phyloP scores from a whole-genome alignment of 352 stramenopile genomes.

The Halophytophthora batemanensis region DNA sequence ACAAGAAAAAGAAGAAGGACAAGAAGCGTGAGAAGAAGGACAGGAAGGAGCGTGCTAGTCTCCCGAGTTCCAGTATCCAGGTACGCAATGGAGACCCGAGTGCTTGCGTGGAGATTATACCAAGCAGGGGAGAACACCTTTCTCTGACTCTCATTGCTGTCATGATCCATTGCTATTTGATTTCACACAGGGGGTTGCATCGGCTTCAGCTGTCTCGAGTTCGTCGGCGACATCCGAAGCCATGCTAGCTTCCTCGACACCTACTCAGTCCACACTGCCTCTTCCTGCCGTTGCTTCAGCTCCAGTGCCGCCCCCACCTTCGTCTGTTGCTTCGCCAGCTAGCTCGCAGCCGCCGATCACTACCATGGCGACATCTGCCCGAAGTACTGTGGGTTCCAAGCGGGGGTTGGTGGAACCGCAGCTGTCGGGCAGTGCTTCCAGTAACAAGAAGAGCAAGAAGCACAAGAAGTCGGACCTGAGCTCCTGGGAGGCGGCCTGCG shows the following conservation, averaged over 20 bases:
- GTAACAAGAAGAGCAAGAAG: slow-evolving; percentile 63
- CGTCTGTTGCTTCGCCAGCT: neutral
- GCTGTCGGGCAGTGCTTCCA: slow-evolving; percentile 19
- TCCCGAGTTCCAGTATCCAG: slow-evolving; percentile 16
- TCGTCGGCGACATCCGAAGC: neutral
- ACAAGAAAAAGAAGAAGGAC: slow-evolving; percentile 64
- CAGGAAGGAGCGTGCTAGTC: slow-evolving; percentile 46
- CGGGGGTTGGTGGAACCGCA: slow-evolving; percentile 26
- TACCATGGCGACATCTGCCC: slow-evolving; percentile 1
- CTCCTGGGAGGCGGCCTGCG: slow-evolving; percentile 63
- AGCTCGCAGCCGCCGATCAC: slow-evolving; percentile 6
- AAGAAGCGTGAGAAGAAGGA: slow-evolving; percentile 54
- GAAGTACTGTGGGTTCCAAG: slow-evolving; percentile 32
- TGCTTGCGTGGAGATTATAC: too few species aligned
- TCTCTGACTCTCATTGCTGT: slow-evolving; percentile 2
- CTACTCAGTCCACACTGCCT: neutral
- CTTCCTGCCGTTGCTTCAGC: slow-evolving; percentile 6
- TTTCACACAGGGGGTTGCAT: slow-evolving; percentile 13
- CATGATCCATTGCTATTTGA: neutral
- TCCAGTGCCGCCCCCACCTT: too few species aligned
- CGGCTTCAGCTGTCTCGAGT: slow-evolving; percentile 1
- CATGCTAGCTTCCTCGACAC: neutral
- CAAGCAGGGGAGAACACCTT: too few species aligned
- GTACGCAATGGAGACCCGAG: slow-evolving; percentile 4
- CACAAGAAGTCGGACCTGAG: slow-evolving; percentile 78